These are phyloP conservation scores for Pseudogymnoascus sp. DNA, from an alignment of 2,329 filamentous ascomycete species.

Conservation along the genomic window DNA sequence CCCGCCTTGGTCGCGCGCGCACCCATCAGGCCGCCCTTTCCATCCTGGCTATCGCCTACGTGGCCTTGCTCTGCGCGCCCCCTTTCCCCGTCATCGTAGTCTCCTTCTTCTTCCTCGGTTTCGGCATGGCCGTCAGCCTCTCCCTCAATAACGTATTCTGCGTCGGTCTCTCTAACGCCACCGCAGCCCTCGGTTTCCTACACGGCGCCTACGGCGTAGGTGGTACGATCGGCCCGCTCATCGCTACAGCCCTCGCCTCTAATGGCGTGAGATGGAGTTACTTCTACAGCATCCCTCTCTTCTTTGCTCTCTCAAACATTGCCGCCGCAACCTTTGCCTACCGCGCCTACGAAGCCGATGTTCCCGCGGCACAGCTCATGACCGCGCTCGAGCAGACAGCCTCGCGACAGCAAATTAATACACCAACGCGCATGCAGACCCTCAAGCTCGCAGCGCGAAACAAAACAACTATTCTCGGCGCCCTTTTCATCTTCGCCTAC, in stretches of 20 bases:
- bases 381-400: constrained; percentile 35
- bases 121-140: constrained; percentile 47
- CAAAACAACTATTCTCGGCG: constrained; percentile 58
- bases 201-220: constrained; percentile 63
- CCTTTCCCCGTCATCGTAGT: constrained; percentile 61
- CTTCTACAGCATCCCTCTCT: constrained; percentile 63
- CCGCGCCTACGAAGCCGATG: constrained; percentile 58
- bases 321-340: constrained; percentile 58
- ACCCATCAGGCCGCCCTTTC: constrained; percentile 50
- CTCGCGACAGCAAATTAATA: constrained; percentile 20
- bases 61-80: constrained; percentile 56
- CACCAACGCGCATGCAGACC: constrained; percentile 24
- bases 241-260: constrained; percentile 65
- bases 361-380: constrained; percentile 32
- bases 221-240: constrained; percentile 57
- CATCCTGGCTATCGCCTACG: constrained; percentile 51
- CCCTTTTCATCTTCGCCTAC: constrained; percentile 77
- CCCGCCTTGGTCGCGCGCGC: constrained; percentile 55
- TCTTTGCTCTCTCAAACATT: constrained; percentile 48
- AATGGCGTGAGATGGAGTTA: constrained; percentile 53
- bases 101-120: constrained; percentile 60
- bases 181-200: constrained; percentile 48
- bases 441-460: constrained; percentile 27
- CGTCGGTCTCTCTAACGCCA: constrained; percentile 44
- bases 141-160: constrained; percentile 53